Conservation (phyloP, 2,329 filamentous ascomycete species). For the Cyclaneusma minus region DNA sequence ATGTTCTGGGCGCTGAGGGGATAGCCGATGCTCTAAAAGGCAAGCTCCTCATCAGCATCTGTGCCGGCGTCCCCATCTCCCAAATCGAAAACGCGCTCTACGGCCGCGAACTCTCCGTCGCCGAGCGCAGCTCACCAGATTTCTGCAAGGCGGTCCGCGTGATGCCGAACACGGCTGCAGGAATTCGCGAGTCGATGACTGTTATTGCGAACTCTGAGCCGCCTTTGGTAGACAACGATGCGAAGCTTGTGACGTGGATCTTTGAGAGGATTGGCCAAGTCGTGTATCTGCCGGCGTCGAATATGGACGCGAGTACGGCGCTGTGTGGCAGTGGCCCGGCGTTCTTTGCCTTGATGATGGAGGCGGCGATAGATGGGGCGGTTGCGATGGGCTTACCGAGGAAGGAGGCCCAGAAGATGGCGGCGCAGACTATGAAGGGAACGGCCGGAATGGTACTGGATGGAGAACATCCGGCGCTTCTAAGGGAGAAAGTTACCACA, state of each 20-base stretch:
- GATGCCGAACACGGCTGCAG: constrained; percentile 73
- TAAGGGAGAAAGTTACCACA: constrained; percentile 63
- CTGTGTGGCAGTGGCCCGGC: constrained; percentile 62
- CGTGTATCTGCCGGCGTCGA: constrained; percentile 45
- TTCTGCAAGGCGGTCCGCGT: constrained; percentile 60
- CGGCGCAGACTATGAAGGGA: constrained; percentile 64
- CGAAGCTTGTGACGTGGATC: constrained; percentile 55
- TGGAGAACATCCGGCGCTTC: constrained; percentile 60
- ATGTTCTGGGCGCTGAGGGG: constrained; percentile 50
- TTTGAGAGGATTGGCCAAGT: constrained; percentile 62
- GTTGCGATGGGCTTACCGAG: constrained; percentile 66
- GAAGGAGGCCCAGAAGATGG: constrained; percentile 60
- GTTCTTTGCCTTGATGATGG: constrained; percentile 61
- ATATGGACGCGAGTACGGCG: constrained; percentile 60
- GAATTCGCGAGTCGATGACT: constrained; percentile 70
- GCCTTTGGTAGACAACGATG: constrained; percentile 35
- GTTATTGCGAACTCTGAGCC: constrained; percentile 52
- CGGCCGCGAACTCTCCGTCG: constrained; percentile 25
- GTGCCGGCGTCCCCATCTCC: constrained; percentile 57
- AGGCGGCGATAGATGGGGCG: constrained; percentile 61
- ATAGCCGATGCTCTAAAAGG: constrained; percentile 59
- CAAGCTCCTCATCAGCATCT: constrained; percentile 71
- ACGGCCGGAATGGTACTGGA: constrained; percentile 50
- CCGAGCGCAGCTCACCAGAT: no score
- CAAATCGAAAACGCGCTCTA: constrained; percentile 54